Evolutionary conservation across 768 basidiomycete genomes (phyloP).

Genomic region (Tricholoma matsutake): DNA sequence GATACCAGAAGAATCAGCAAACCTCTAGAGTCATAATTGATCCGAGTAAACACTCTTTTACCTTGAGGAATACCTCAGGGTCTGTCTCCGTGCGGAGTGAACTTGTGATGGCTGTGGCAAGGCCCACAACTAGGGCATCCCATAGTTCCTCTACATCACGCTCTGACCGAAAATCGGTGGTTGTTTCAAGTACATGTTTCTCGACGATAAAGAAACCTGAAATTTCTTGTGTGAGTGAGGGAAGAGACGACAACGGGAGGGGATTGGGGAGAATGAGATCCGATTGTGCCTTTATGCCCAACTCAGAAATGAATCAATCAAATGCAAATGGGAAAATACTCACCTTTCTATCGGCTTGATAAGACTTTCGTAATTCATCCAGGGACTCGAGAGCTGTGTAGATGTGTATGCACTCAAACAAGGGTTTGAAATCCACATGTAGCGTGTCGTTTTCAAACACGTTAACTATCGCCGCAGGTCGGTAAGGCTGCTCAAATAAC

Average conservation of each 20-base stretch:
- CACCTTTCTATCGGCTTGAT: slow-evolving; percentile 96
- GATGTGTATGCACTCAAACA: slow-evolving; percentile 97
- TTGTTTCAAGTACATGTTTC: slow-evolving; percentile 85
- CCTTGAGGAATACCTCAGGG: slow-evolving; percentile 75
- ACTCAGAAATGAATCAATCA: background rate
- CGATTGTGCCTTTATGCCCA: slow-evolving; percentile 78
- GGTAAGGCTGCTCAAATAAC: background rate
- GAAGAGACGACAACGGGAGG: slow-evolving; percentile 61
- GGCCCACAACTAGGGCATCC: slow-evolving; percentile 77
- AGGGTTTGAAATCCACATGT: slow-evolving; percentile 88
- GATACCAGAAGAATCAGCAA: slow-evolving; percentile 11
- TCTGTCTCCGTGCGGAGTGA: slow-evolving; percentile 73
- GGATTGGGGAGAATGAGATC: slow-evolving; percentile 86
- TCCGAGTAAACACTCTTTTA: slow-evolving; percentile 78
- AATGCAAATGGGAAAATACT: slow-evolving; percentile 2
- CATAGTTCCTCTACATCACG: slow-evolving; percentile 93
- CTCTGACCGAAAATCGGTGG: slow-evolving; percentile 85
- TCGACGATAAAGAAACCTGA: slow-evolving; percentile 98
- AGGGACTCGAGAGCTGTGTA: slow-evolving; percentile 90
- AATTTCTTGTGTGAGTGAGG: slow-evolving; percentile 85
- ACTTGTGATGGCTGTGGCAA: slow-evolving; percentile 71
- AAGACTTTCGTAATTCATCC: slow-evolving; percentile 85
- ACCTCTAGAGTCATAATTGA: slow-evolving; percentile 96
- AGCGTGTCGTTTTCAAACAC: slow-evolving; percentile 89
- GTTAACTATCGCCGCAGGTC: slow-evolving; percentile 55